A percentile compares a stretch with the other conserved stretches of the same genome.
phyloP scores from a whole-genome alignment of 2,329 filamentous ascomycete genomes.

The Xenosphaeropsis pyriputrescens region DNA sequence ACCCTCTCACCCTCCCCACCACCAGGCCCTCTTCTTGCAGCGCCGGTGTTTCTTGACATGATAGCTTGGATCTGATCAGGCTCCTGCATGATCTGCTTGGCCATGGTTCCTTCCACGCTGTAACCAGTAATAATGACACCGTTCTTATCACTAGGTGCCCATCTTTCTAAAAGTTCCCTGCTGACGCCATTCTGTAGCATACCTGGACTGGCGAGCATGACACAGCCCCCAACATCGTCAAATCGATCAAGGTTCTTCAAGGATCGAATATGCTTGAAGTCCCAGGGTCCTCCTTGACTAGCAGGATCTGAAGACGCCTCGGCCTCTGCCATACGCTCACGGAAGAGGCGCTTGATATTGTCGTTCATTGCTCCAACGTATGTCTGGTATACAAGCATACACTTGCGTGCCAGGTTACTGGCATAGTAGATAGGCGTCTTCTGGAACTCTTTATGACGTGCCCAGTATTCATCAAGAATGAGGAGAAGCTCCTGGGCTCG shows the following conservation, averaged over 20 bases:
- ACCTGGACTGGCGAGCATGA: conserved; percentile 94
- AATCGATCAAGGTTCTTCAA: conserved; percentile 90
- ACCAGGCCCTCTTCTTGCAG: conserved; percentile 40
- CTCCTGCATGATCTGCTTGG: conserved; percentile 86
- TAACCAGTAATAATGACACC: conserved; percentile 98
- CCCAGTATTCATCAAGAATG: conserved; percentile 96
- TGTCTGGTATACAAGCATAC: conserved; percentile 97
- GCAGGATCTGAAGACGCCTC: conserved; percentile 63
- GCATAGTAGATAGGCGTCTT: conserved; percentile 96
- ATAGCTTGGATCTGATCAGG: conserved; percentile 90
- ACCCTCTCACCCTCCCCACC: conserved; percentile 65
- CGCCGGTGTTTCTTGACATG: conserved; percentile 61
- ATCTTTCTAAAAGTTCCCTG: conserved; percentile 80
- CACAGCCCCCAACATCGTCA: conserved; percentile 87
- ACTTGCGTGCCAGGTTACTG: conserved; percentile 84
- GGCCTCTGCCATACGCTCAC: conserved; percentile 81
- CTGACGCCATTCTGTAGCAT: conserved; percentile 97
- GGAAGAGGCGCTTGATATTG: conserved; percentile 92
- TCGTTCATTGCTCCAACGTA: conserved; percentile 99
- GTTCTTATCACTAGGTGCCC: conserved; percentile 93
- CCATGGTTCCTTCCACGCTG: conserved; percentile 97
- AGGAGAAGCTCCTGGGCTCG: conserved; percentile 86
- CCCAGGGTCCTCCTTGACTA: conserved; percentile 80
- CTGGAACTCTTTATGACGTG: conserved; percentile 74
- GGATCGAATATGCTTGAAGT: conserved; percentile 87